Evolutionary conservation across 2,329 filamentous ascomycete genomes (phyloP), one percentile per base, ranked within the genome.

Genomic region (Zarea fungicola): DNA sequence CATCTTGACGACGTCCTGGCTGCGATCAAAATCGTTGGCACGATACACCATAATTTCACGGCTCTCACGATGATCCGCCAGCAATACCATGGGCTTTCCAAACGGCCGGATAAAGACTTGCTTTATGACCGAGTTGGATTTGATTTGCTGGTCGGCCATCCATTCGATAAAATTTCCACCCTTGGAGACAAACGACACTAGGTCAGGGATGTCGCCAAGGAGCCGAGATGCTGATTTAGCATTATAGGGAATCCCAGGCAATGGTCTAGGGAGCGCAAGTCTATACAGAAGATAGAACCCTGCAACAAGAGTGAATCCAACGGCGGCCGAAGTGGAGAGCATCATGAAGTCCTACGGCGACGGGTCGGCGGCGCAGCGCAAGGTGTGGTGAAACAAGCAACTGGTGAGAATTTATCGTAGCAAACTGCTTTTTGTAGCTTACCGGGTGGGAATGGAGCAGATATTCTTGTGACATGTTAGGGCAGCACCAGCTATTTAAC

Each of bases 201-300:
- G 19, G 39, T 29, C 13, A 10, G 50, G 50, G 6, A 62, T 23
- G 42, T 64, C 60, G 18, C 61, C 61, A 13, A 59, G 44, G 23
- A 61, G 32, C 6, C 54, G 40, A 10, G 40, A 47, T 1, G 54
- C 43, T 1, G 61, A 48, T 10, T 49, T 44, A 13, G 48, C 10
- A 44, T 62, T 61, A 50, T 62, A 61, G 3, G 61, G 60, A 25
- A 63, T 61, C 2, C 55, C 55, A 3, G 60, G 60, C 3, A 60
- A 35, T 5, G 60, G 61, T n/a, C 40, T 53, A 0, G 56, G 57
- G 8, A 57, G 39, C 16, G 52, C 52, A 22, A 39, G 14, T 10
- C 21, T 5, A 21, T 39, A 39, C n/a, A 39, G 35, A 11, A 13
- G 7, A 21, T 21, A 39, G 13, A 18, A 21, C 5, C 14, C 14